phyloP scores from a whole-genome alignment of 2,329 filamentous ascomycete species.

The Botrytis tulipae region DNA sequence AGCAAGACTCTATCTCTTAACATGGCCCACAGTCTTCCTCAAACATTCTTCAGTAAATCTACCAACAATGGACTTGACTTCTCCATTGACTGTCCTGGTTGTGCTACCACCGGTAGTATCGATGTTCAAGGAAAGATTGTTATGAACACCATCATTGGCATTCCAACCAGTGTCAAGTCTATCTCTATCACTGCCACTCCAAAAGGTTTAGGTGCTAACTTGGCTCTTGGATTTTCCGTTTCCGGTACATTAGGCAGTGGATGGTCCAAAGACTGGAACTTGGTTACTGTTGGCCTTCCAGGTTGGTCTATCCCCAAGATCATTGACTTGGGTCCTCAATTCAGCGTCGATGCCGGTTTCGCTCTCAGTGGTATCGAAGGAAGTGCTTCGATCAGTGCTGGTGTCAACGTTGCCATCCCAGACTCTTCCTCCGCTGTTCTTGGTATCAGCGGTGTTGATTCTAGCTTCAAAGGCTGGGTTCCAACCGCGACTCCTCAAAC shows the following conservation, averaged over 20 bases:
- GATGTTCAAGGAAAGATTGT: slow-evolving; percentile 18
- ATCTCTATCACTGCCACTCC: slow-evolving; percentile 13
- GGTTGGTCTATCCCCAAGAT: slow-evolving; percentile 18
- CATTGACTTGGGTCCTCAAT: slow-evolving; percentile 17
- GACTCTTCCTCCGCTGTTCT: slow-evolving; percentile 20
- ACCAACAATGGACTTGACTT: slow-evolving; percentile 18
- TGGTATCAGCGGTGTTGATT: slow-evolving; percentile 9
- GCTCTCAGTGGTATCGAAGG: slow-evolving; percentile 9
- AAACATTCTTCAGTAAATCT: slow-evolving; percentile 16
- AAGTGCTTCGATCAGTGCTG: slow-evolving; percentile 1
- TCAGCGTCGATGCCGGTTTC: slow-evolving; percentile 22
- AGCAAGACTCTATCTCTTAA: neutral
- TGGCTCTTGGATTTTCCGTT: slow-evolving; percentile 18
- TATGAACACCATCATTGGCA: neutral
- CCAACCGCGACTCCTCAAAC: slow-evolving; percentile 15
- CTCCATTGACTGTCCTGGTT: slow-evolving; percentile 15
- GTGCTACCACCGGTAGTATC: slow-evolving; percentile 13
- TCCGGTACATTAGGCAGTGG: slow-evolving; percentile 19
- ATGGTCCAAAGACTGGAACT: slow-evolving; percentile 18
- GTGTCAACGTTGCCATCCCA: slow-evolving; percentile 8
- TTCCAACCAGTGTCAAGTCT: slow-evolving; percentile 16
- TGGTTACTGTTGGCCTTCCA: slow-evolving; percentile 14
- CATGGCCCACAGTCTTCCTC: slow-evolving; percentile 13
- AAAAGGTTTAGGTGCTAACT: slow-evolving; percentile 14
- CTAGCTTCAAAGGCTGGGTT: slow-evolving; percentile 15